phyloP scores from a whole-genome alignment of 768 basidiomycete genomes.

The Amanita thiersii region DNA sequence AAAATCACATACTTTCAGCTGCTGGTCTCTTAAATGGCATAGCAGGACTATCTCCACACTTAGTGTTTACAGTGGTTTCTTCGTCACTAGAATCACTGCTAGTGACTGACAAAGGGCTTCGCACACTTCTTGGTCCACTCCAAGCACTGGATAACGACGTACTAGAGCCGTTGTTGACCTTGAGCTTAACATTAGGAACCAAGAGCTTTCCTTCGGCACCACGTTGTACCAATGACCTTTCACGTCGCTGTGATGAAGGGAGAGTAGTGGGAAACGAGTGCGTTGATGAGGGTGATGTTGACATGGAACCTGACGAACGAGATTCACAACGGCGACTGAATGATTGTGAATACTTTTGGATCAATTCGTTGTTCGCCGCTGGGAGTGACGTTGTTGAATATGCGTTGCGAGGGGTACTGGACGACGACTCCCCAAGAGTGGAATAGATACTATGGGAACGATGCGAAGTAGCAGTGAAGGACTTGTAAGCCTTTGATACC shows the following conservation, averaged over 20 bases:
- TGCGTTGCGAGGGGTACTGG: constrained; percentile 11
- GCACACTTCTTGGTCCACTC: constrained; percentile 19
- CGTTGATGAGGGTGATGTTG: constrained; percentile 26
- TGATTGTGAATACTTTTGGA: constrained; percentile 46
- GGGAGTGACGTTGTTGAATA: constrained; percentile 13
- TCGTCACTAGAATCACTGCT: constrained; percentile 21
- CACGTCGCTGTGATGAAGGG: constrained; percentile 27
- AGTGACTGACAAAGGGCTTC: constrained; percentile 25
- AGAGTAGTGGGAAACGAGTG: constrained; percentile 27
- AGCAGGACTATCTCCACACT: no score
- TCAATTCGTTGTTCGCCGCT: constrained; percentile 35
- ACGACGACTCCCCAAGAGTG: constrained; percentile 27
- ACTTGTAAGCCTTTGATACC: constrained; percentile 27
- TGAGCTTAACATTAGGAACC: constrained; percentile 34
- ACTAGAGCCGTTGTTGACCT: constrained; percentile 28
- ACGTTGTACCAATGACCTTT: constrained; percentile 47
- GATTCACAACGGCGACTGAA: constrained; percentile 50
- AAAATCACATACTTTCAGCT: constrained; percentile 37
- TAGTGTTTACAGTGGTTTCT: constrained; percentile 18
- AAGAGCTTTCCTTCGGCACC: constrained; percentile 61
- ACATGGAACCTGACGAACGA: constrained; percentile 28
- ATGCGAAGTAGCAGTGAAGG: constrained; percentile 45
- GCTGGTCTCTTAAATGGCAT: constrained; percentile 27
- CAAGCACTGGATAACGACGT: constrained; percentile 27
- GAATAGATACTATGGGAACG: constrained; percentile 41